Conservation (phyloP, 169 alveolate species). For the Toxoplasma gondii region DNA sequence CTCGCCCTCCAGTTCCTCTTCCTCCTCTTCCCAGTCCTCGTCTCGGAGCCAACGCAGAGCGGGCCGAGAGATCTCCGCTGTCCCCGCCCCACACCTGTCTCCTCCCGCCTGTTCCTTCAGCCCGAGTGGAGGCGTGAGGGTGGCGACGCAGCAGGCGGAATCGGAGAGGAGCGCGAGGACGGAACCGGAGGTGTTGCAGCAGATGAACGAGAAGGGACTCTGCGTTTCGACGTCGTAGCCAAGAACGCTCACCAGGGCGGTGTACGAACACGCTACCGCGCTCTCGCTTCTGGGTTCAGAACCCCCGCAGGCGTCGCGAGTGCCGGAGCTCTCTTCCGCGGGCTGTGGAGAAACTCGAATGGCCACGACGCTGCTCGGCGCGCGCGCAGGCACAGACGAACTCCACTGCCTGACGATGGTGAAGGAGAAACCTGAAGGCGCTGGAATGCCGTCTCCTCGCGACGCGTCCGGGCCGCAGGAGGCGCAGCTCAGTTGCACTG, state of each 20-base stretch:
- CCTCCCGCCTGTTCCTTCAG: background rate
- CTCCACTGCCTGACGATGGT: background rate
- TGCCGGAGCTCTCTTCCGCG: background rate
- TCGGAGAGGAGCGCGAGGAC: background rate
- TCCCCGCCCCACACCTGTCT: background rate
- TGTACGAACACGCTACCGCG: background rate
- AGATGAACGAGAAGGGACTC: background rate
- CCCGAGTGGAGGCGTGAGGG: background rate
- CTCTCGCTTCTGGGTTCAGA: background rate
- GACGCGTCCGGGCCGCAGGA: background rate
- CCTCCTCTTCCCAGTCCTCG: background rate
- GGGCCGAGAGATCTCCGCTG: background rate
- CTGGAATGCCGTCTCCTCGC: background rate
- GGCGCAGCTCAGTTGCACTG: background rate
- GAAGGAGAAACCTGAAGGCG: background rate
- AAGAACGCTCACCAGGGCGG: background rate
- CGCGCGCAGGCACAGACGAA: background rate
- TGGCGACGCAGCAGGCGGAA: background rate
- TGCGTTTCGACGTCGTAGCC: slow-evolving; percentile 29
- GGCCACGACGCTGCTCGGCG: slow-evolving; percentile 1
- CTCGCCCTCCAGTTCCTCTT: background rate
- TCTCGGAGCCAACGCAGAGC: background rate
- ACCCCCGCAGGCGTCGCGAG: no score
- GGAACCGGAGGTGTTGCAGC: background rate
- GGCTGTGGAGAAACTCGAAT: background rate